Evolutionary conservation across 2,329 filamentous ascomycete genomes (phyloP), one percentile per base, ranked within the genome.

Genomic region (Scleromitrula shiraiana): DNA sequence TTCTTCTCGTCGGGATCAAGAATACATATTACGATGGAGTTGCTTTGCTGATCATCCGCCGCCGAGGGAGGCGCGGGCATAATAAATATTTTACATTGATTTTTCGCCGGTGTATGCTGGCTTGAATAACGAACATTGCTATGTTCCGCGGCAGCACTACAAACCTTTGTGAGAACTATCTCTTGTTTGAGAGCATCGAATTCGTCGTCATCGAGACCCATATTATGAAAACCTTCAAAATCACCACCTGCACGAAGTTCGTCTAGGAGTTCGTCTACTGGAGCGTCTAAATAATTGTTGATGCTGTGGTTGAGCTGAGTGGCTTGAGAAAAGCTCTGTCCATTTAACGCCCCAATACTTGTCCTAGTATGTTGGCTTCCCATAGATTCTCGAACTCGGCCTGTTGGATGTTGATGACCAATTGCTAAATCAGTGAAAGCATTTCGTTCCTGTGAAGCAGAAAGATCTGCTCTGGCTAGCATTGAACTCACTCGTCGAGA

Each of bases 401-500:
- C 67, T 19, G 50, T 26, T 61, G 43, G 64, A 65, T 66, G 71
- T 57, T 68, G 71, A 46, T 71, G 70, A 7, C 54, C 57, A 20
- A 54, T 56, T 14, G 78, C 75, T 51, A 82, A 77, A 41, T 95
- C 89, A 23, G 82, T 77, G 62, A 95, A 94, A n/a, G 82, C 77
- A 1, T 82, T 75, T 59, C 86, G 77, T 57, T 95, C 89, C 55
- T 91, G 86, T 14, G 84, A 93, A 8, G 87, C 83, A 0, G 88
- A 91, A 17, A 96, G 71, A 62, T 96, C 91, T 26, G 87, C 85
- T 59, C 91, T 77, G 14, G 90, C 90, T 45, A 96, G 73, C 68
- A 95, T 77, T 14, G 91, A 97, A 69, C 93, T 98, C 22, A 97
- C 85, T 42, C 93, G 80, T 36, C 93, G 80, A 15, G 80, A 83